Evolutionary conservation across 2,329 filamentous ascomycete genomes (phyloP).

Genomic region (Colletotrichum nymphaeae): DNA sequence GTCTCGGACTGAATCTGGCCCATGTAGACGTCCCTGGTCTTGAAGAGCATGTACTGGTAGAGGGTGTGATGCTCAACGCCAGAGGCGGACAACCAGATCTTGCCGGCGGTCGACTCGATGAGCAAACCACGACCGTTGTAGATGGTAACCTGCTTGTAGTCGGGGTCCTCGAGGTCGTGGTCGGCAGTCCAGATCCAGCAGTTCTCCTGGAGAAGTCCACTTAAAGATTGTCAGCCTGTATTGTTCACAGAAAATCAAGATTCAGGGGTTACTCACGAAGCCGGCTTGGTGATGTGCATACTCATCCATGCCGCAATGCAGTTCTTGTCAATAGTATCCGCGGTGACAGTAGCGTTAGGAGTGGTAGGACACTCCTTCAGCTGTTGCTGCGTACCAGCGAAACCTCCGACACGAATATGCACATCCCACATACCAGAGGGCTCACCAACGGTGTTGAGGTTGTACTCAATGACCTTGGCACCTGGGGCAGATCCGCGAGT

Average conservation of each 20-base stretch:
- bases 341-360: slow-evolving; percentile 37
- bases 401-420: slow-evolving; percentile 80
- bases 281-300: slow-evolving; percentile 52
- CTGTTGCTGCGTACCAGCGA: slow-evolving; percentile 76
- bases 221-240: slow-evolving; percentile 29
- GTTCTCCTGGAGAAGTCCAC: slow-evolving; percentile 53
- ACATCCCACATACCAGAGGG: slow-evolving; percentile 78
- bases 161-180: slow-evolving; percentile 65
- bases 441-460: slow-evolving; percentile 63
- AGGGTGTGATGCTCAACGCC: slow-evolving; percentile 73
- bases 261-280: slow-evolving; percentile 37
- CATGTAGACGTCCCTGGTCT: slow-evolving; percentile 70
- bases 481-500: slow-evolving; percentile 75
- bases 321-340: slow-evolving; percentile 37
- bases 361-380: slow-evolving; percentile 69
- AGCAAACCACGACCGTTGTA: slow-evolving; percentile 64
- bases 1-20: slow-evolving; percentile 77
- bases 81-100: slow-evolving; percentile 73
- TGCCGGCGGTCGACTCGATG: slow-evolving; percentile 55
- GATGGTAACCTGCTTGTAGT: slow-evolving; percentile 61
- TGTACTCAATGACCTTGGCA: slow-evolving; percentile 79
- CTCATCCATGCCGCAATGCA: slow-evolving; percentile 57
- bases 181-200: slow-evolving; percentile 62
- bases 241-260: background rate
- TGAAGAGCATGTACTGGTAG: slow-evolving; percentile 76